Evolutionary conservation across 768 basidiomycete species (phyloP).

Genomic region (Amanita muscaria): DNA sequence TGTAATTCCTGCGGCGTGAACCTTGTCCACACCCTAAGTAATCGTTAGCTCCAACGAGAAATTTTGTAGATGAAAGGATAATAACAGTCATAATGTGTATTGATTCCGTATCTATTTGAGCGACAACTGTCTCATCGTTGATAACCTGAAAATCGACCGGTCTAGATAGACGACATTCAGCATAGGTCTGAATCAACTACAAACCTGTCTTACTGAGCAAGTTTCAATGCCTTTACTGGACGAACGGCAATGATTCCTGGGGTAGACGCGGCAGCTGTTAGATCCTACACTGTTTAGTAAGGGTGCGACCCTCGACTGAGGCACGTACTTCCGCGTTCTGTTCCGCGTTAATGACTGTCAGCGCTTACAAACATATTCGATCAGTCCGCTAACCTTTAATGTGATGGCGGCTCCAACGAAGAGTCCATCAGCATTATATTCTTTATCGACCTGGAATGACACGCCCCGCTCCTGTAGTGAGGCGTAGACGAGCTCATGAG

Average conservation of each 20-base stretch:
- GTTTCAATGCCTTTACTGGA: conserved; percentile 37
- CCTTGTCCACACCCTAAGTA: conserved; percentile 48
- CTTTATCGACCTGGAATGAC: conserved; percentile 36
- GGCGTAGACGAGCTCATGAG: conserved; percentile 43
- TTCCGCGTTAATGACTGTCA: not conserved
- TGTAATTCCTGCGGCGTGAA: conserved; percentile 52
- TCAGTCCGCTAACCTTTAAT: conserved; percentile 35
- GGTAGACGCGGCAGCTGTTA: conserved; percentile 30
- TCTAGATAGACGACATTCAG: no score
- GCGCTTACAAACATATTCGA: no score
- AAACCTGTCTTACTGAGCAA: no score
- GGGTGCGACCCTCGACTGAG: no score
- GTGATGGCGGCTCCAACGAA: conserved; percentile 54
- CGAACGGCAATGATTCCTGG: conserved; percentile 49
- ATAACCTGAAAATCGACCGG: conserved; percentile 36
- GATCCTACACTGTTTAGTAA: conserved; percentile 37
- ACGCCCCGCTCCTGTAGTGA: conserved; percentile 35
- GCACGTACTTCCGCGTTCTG: conserved; percentile 23
- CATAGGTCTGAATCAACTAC: no score
- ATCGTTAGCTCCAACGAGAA: not conserved
- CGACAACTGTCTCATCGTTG: conserved; percentile 31
- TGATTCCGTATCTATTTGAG: conserved; percentile 37
- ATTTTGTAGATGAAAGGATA: conserved; percentile 7
- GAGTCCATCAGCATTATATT: conserved; percentile 42
- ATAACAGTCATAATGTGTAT: conserved; percentile 47